Base-by-base conservation (phyloP, 2,329 filamentous ascomycete genomes). In the Beauveria sp. region DNA sequence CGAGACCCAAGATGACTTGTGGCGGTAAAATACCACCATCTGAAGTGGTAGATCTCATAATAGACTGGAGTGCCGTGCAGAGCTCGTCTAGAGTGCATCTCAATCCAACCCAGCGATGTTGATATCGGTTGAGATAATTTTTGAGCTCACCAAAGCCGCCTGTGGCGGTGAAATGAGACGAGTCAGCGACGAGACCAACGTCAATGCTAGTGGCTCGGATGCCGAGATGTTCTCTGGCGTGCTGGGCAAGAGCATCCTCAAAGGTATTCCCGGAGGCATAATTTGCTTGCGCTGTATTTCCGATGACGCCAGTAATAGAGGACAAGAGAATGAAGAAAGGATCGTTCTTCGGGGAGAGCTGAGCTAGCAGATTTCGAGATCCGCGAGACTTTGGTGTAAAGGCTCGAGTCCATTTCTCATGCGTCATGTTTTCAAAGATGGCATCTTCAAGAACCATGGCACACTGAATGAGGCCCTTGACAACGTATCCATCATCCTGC, bases 371-470 rank as follows among this genome's bases (percentile, higher is more conserved):
- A 38, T 66, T 66, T 40, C 65, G 53, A 16, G 62, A 62, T 16
- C 65, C 66, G 9, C 47, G 30, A 5, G 61, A 60, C 58, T 67
- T 67, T 22, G 65, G 64, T 24, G 28, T 34, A n/a, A 63, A 57
- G 6, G 65, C 66, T 2, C 24, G 30, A 18, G 14, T 24, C 63
- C 64, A 66, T 28, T 66, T 26, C 9, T 57, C 58, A 20, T 53
- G 53, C 10, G 62, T 60, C 65, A 67, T 66, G 51, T 65, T 62
- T 8, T 67, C 66, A 30, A 67, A 64, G 16, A 65, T 64, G n/a
- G 58, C 59, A 34, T 67, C 67, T 7, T 63, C 51, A 8, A 63
- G 58, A 3, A 65, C 56, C 46, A 66, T 64, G 45, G 63, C 62
- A 0, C 56, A 50, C 28, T 66, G 64, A 6, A 67, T 55, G 34